Conservation (phyloP, 2,329 filamentous ascomycete species). For the Lecanosticta acicola region DNA sequence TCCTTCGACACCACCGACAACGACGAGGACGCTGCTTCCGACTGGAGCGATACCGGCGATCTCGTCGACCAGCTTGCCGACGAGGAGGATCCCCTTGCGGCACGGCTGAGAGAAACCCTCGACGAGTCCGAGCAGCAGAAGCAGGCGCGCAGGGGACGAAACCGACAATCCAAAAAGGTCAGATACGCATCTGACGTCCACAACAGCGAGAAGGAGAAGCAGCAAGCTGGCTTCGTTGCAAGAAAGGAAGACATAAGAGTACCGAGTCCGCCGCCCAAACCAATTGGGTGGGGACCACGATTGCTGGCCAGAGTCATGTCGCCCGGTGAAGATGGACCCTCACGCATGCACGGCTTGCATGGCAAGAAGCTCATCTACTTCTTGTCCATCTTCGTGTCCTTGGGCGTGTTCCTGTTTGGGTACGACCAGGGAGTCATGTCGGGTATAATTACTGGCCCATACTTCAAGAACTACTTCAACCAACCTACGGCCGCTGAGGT, state of each 20-base stretch:
- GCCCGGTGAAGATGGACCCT: slow-evolving; percentile 53
- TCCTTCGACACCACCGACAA: slow-evolving; percentile 17
- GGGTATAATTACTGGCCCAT: slow-evolving; percentile 62
- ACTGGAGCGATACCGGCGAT: slow-evolving; percentile 93
- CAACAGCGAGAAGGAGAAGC: slow-evolving; percentile 34
- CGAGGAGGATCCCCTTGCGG: slow-evolving; percentile 73
- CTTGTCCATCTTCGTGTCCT: slow-evolving; percentile 36
- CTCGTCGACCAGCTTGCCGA: slow-evolving; percentile 84
- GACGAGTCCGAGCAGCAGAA: slow-evolving; percentile 40
- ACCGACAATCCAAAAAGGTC: slow-evolving; percentile 52
- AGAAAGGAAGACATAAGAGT: slow-evolving; percentile 71
- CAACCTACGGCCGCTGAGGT: slow-evolving; percentile 82
- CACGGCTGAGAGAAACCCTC: slow-evolving; percentile 60
- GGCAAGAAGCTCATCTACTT: slow-evolving; percentile 87
- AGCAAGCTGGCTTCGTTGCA: slow-evolving; percentile 43
- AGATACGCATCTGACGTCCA: slow-evolving; percentile 51
- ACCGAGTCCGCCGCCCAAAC: slow-evolving; percentile 60
- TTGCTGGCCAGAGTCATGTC: slow-evolving; percentile 81
- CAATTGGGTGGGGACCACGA: slow-evolving; percentile 61
- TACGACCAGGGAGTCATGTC: slow-evolving; percentile 92
- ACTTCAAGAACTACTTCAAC: slow-evolving; percentile 88
- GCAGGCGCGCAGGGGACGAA: slow-evolving; percentile 12
- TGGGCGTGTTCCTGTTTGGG: slow-evolving; percentile 82
- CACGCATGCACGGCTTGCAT: slow-evolving; percentile 82
- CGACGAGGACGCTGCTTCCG: slow-evolving; percentile 42